Conservation (phyloP, 805 yeast genomes). For the Lachancea lanzarotensis region DNA sequence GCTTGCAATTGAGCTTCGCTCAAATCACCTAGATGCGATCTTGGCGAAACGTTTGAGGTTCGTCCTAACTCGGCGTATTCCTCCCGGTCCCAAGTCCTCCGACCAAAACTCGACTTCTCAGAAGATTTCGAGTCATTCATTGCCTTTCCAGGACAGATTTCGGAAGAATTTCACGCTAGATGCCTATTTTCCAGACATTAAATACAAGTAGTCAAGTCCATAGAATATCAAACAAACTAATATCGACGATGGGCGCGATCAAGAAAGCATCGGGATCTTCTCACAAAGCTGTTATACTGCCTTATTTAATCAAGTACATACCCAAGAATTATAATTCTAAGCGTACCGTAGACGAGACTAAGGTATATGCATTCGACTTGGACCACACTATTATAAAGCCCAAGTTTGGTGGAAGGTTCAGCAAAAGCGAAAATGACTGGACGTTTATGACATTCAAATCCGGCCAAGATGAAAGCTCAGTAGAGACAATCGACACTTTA, state of each 20-base stretch:
- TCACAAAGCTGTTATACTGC: constrained; percentile 34
- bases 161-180: not conserved
- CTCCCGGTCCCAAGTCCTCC: constrained; percentile 68
- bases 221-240: not conserved
- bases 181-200: not conserved
- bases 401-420: constrained; percentile 48
- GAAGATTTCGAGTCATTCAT: not conserved
- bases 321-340: constrained; percentile 26
- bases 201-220: not conserved
- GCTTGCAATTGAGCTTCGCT: constrained; percentile 12
- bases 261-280: constrained; percentile 9
- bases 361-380: constrained; percentile 71
- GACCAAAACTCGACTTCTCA: constrained; percentile 39
- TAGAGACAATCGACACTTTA: not conserved
- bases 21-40: constrained; percentile 13
- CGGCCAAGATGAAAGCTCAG: constrained; percentile 3
- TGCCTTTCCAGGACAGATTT: not conserved
- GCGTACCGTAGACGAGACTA: not conserved
- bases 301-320: constrained; percentile 39
- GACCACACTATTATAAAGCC: constrained; percentile 66
- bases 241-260: not conserved
- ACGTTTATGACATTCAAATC: constrained; percentile 43
- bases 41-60: constrained; percentile 22
- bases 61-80: constrained; percentile 50
- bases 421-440: constrained; percentile 69